Base-by-base conservation (phyloP, 345 rosid species). In the Eucalyptus leucophloia region DNA sequence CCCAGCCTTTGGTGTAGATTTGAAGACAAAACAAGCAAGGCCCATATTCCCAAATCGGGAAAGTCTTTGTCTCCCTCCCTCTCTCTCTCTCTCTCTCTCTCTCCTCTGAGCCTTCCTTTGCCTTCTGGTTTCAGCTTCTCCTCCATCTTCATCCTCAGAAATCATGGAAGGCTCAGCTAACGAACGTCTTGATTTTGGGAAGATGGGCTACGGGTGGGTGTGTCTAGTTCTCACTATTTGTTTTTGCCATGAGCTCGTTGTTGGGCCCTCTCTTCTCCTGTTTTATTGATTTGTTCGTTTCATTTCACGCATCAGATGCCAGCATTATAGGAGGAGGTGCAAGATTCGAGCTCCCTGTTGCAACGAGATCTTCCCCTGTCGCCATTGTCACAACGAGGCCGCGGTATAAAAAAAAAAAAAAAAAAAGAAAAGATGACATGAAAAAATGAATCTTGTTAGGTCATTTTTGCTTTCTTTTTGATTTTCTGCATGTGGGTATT, bases 121-220 rank as follows among this genome's bases (percentile, higher is more conserved):
- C n/a, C 65, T 88, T 86, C 77, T 65, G 90, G 49, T 47, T 54
- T 86, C 88, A 67, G 53, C 90, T 37, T 50, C 30, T 62, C 69
- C 69, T 21, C 34, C 49, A 34, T 50, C 91, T 88, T 47, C 87
- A 89, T 93, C 89, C 90, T 90, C 88, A 69, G 0, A n/a, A 26
- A 87, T 87, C 92, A 98, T 95, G 99, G 99, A 96, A 94, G 94
- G 88, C 88, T 90, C 91, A 47, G 93, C 91, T 50, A 89, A 95
- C 89, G 97, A 95, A 89, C 99, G 99, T 85, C 96, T 96, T 87
- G 94, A 89, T 93, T 97, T 94, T 93, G 99, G 99, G 92, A 93
- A 92, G 94, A 98, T 98, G 99, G 98, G 98, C 49, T 97, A 93
- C 65, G 99, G 99, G 99, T 97, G 99, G 99, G 99, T 97, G 92